Conservation (phyloP, 768 basidiomycete species). For the Chalciporus piperatus region DNA sequence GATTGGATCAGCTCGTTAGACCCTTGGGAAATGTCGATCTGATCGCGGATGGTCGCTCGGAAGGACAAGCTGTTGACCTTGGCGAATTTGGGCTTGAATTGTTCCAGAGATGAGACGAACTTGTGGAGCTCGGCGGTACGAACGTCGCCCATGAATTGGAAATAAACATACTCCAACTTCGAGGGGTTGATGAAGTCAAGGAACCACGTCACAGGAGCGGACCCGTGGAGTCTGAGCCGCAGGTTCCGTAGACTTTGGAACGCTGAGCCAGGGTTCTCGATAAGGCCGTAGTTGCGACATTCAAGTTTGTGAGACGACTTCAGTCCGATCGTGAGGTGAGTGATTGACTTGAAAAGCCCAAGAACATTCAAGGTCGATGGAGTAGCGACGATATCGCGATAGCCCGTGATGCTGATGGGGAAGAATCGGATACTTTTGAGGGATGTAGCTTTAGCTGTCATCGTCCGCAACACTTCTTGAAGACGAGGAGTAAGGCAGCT, state of each 20-base stretch:
- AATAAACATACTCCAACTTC: not conserved
- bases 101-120: not conserved
- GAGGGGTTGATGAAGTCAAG: not conserved
- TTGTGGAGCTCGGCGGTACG: not conserved
- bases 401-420: not conserved
- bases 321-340: not conserved
- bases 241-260: not conserved
- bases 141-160: not conserved
- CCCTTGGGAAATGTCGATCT: not conserved
- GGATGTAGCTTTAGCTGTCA: not conserved
- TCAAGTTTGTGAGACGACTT: not conserved
- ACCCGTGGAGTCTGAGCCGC: not conserved
- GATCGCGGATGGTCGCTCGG: not conserved
- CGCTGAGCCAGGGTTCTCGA: not conserved
- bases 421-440: not conserved
- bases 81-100: not conserved
- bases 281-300: not conserved
- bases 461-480: not conserved
- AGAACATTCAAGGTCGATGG: not conserved
- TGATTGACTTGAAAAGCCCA: not conserved
- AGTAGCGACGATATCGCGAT: not conserved
- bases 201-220: not conserved
- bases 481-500: not conserved
- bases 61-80: not conserved
- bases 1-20: not conserved